Percentiles rank a stretch among this genome's conserved stretches.
phyloP scores from a whole-genome alignment of 768 basidiomycete genomes.

The Lactarius sanguifluus region DNA sequence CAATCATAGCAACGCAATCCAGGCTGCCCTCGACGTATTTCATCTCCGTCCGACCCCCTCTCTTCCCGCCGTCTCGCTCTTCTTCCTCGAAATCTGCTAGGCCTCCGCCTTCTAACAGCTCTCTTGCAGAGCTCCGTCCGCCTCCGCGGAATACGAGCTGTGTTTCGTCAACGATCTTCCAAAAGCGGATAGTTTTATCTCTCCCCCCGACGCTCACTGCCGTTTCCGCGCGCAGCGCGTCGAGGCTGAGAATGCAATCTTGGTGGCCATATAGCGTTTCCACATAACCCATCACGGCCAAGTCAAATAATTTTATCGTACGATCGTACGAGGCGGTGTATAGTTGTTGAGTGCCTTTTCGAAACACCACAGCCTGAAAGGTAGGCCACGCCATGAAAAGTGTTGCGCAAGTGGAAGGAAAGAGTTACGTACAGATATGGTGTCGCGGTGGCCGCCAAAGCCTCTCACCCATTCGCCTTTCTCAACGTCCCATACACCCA shows the following conservation, averaged over 20 bases:
- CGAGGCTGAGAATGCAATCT: conserved; percentile 75
- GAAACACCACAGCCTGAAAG: conserved; percentile 64
- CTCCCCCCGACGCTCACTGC: conserved; percentile 86
- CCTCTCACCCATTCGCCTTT: conserved; percentile 74
- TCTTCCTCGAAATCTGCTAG: conserved; percentile 59
- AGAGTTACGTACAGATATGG: conserved; percentile 57
- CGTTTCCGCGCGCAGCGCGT: conserved; percentile 79
- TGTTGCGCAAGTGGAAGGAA: conserved; percentile 42
- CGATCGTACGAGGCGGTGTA: conserved; percentile 83
- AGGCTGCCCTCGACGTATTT: conserved; percentile 86
- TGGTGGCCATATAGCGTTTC: conserved; percentile 98
- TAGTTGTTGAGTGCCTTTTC: conserved; percentile 72
- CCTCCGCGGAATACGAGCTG: conserved; percentile 97
- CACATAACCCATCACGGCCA: conserved; percentile 83
- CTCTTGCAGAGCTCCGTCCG: conserved; percentile 75
- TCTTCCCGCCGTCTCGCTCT: conserved; percentile 38
- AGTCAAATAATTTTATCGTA: conserved; percentile 85
- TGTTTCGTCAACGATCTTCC: conserved; percentile 95
- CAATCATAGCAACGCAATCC: conserved; percentile 92
- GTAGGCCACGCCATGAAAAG: conserved; percentile 28
- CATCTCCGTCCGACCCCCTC: conserved; percentile 41
- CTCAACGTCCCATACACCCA: conserved; percentile 86
- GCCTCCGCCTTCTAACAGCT: conserved; percentile 77
- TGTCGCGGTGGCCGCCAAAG: conserved; percentile 76
- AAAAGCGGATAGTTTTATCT: conserved; percentile 90